Base-by-base conservation (phyloP, 2,329 filamentous ascomycete species). In the Fusarium albosuccineum region DNA sequence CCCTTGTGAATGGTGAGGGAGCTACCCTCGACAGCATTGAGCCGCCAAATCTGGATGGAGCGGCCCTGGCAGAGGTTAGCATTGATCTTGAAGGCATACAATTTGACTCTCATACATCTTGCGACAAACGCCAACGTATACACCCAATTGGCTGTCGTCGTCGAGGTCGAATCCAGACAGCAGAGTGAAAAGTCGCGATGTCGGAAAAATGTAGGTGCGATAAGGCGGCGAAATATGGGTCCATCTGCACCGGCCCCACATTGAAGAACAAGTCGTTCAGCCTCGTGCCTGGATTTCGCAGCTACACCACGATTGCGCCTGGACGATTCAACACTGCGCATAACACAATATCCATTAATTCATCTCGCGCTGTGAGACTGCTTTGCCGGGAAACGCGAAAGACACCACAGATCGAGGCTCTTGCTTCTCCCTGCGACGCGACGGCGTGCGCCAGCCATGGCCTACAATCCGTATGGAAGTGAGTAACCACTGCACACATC, bases 391-490 rank as follows among this genome's bases (percentile, higher is more conserved):
- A 42, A 16, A 46, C 50, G 37, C 57, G 65, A 59, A 11, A 22
- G 26, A 37, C 4, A 16, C 22, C 9, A 34, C 41, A 37, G 53
- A 58, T 30, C 2, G 41, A 56, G 34, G 22, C 26, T 30, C 27
- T 10, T 10, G n/a, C 16, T 29, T 14, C 50, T 52, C 55, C 54
- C 51, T 37, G 65, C 55, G 59, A 64, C 59, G 57, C 57, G 62
- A 56, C 52, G 62, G 62, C 45, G 64, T 66, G 58, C 60, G 60
- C 55, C 73, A 41, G 56, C 53, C 55, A 89, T 89, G 86, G 80
- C 86, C 16, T 89, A 88, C 76, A 87, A 88, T 73, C 86, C 85
- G n/a, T 89, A 89, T 66, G 85, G 85, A 80, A 83, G 84, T 85
- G 74, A 68, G 79, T 74, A 39, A 40, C 29, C 34, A 36, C 11